Evolutionary conservation across 306 rosid genomes (phyloP), one percentile per base, ranked within the genome.

Genomic region (Castanea crenata): DNA sequence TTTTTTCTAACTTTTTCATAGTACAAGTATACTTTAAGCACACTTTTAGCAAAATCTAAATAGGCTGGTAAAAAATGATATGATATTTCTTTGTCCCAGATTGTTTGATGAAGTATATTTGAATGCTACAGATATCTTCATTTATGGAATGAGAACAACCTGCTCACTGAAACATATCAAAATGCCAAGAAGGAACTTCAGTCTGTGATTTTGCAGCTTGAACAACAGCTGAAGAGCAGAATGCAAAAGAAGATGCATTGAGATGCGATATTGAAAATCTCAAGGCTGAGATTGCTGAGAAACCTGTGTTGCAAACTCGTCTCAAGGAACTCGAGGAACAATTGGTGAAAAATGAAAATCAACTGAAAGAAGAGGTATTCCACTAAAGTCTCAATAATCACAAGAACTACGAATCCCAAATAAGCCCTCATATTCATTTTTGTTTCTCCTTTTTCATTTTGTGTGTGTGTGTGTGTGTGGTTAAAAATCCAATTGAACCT

Each of bases 81-180:
- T 69, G 57, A 54, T 16, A 35, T 79, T 23, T 75, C 76, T 29
- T 76, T 46, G 5, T 56, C 71, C 32, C 3, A 4, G 12, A 55
- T 19, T 35, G 52, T 68, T 14, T 23, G 7, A 12, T 49, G 11
- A 67, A 67, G 15, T 35, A 18, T 68, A 10, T 3, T 68, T 68
- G 5, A 8, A 75, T 79, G 74, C 76, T 67, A 76, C 91, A 96
- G 99, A 89, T 93, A 74, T 87, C 94, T 82, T 88, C 97, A 32
- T 75, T 82, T 78, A 78, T 79, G 71, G 96, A 91, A 58, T n/a
- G 99, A 96, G 89, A 96, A 90, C 85, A 83, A 87, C 86, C 76
- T 91, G 78, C 90, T 95, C 55, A 90, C 84, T 70, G 97, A 91
- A 80, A 85, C 93, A 44, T 77, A 86, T 85, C 94, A 90, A 80